Percentiles rank a stretch among this genome's conserved stretches.
Conservation (phyloP, 805 yeast genomes). For the Cyberlindnera suaveolens region DNA sequence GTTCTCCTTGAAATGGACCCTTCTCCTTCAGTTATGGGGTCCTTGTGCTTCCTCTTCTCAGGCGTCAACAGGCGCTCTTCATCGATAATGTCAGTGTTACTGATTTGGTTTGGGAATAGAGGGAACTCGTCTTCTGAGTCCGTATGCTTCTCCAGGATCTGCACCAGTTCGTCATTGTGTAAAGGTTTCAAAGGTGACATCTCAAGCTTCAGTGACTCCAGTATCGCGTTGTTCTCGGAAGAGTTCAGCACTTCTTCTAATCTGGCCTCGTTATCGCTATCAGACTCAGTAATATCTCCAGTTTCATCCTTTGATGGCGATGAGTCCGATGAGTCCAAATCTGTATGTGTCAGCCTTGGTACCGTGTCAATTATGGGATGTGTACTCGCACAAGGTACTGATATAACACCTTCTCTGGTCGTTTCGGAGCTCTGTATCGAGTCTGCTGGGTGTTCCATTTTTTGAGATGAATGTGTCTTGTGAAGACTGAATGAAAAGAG, state of each 20-base stretch:
- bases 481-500: too few species aligned
- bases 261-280: conserved; percentile 8
- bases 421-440: too few species aligned
- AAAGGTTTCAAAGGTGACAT: conserved; percentile 3
- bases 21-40: not conserved
- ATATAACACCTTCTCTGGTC: too few species aligned
- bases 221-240: conserved; percentile 11
- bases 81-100: conserved; percentile 1
- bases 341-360: not conserved
- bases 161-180: not conserved
- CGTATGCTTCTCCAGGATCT: not conserved
- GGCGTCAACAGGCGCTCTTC: conserved; percentile 13
- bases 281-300: not conserved
- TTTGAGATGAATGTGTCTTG: too few species aligned
- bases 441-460: too few species aligned
- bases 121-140: conserved; percentile 10
- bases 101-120: conserved; percentile 8
- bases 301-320: too few species aligned
- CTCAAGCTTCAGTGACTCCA: conserved; percentile 11
- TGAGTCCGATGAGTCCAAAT: conserved; percentile 2
- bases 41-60: conserved; percentile 4
- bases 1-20: conserved; percentile 13
- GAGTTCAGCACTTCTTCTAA: conserved; percentile 11
- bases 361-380: too few species aligned
- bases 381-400: too few species aligned